Conservation (phyloP, 768 basidiomycete species). For the Chalciporus piperatus region DNA sequence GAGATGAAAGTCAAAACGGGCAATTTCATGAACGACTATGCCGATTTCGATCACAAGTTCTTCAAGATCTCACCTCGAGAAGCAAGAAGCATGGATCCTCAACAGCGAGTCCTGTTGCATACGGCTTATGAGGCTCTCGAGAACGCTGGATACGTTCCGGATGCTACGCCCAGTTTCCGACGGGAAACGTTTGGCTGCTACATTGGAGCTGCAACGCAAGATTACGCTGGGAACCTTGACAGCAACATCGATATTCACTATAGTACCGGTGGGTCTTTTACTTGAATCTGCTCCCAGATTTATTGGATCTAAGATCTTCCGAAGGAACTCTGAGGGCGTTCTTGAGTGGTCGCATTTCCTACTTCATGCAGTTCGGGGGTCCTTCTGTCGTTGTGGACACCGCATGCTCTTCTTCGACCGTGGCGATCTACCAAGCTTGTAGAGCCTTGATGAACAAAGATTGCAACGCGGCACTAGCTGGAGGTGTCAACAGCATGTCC, state of each 20-base stretch:
- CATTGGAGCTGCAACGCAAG: conserved; percentile 66
- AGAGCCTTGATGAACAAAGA: conserved; percentile 62
- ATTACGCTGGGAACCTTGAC: conserved; percentile 64
- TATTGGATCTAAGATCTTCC: background rate
- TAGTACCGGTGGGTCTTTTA: conserved; percentile 49
- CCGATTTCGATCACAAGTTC: conserved; percentile 66
- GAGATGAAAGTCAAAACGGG: conserved; percentile 53
- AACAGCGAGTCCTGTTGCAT: conserved; percentile 67
- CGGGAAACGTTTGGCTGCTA: conserved; percentile 62
- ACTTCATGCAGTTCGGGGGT: conserved; percentile 64
- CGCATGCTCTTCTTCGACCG: conserved; percentile 69
- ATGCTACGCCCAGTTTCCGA: conserved; percentile 47
- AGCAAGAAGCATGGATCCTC: conserved; percentile 74
- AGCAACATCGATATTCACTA: conserved; percentile 69
- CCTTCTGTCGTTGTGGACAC: conserved; percentile 74
- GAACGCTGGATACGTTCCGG: conserved; percentile 66
- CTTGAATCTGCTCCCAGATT: background rate
- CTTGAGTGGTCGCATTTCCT: conserved; percentile 68
- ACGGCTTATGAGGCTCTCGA: conserved; percentile 68
- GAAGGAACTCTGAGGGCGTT: conserved; percentile 64
- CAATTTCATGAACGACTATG: conserved; percentile 59
- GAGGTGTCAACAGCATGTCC: conserved; percentile 69
- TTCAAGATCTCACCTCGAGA: conserved; percentile 75
- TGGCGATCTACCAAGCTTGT: conserved; percentile 67
- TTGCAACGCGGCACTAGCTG: conserved; percentile 67